Evolutionary conservation across 108 stramenopile genomes (phyloP), one percentile per base, ranked within the genome.

Genomic region (Cylindrotheca closterium): DNA sequence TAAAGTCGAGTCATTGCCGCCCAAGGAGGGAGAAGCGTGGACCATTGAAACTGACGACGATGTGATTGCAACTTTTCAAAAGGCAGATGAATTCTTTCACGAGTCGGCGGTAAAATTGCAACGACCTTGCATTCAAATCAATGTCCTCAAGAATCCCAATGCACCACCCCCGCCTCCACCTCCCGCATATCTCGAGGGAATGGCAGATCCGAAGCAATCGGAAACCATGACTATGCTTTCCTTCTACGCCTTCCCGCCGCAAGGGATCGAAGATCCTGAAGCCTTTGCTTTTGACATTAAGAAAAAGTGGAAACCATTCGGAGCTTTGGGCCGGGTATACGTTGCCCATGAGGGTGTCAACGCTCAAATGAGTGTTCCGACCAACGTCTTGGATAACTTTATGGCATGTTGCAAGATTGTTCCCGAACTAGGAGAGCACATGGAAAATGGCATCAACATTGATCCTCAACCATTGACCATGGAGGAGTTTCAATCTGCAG

Each of bases 361-460:
- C 85, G 98, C 98, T 8, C 98, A 98, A 89, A 97, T 98, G 96
- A 82, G 92, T 34, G 80, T 97, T 25, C 96, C 98, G 2, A 89
- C 92, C 27, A 91, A 86, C 60, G 93, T 94, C 2, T 60, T 86
- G 62, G 33, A 63, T n/a, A 74, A 83, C 33, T 84, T 84, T 68
- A 73, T 67, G 37, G 68, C 74, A 24, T 84, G 83, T 55, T 88
- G 87, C 65, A 57, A 63, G 34, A 58, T 67, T 29, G 73, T 88
- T 45, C 83, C 77, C 15, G 79, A 88, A 30, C 63, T 94, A 37
- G 91, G 91, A 46, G 30, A 48, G 21, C 83, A 89, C 62, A 91
- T 94, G 84, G 93, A 94, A 72, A 94, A 94, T 74, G 93, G 81
- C 18, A 82, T 94, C 42, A 94, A 94, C 49, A 79, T 94, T 58